Conservation (phyloP, 164 flowering plant genomes). For the Litsea cubeba region DNA sequence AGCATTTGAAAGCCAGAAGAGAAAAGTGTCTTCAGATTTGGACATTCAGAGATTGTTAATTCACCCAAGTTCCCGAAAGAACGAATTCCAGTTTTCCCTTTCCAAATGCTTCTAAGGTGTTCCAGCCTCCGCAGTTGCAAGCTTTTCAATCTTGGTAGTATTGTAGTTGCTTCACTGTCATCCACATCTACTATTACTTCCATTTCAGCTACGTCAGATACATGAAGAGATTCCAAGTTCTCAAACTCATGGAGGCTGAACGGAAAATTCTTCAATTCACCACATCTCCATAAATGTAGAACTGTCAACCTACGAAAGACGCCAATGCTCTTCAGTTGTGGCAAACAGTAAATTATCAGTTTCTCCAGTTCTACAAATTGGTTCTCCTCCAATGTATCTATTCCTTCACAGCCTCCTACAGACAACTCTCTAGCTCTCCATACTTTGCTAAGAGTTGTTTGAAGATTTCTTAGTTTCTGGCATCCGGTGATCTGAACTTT, state of each 20-base stretch:
- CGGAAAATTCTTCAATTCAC: not conserved
- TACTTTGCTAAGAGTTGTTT: not conserved
- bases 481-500: not conserved
- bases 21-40: constrained; percentile 1
- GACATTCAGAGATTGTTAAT: not conserved
- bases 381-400: not conserved
- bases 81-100: not conserved
- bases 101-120: not conserved
- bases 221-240: not conserved
- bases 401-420: constrained; percentile 1
- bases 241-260: not conserved
- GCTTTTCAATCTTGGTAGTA: not conserved
- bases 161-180: not conserved
- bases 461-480: not conserved
- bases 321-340: not conserved
- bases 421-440: not conserved
- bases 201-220: not conserved
- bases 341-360: not conserved
- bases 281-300: constrained; percentile 2
- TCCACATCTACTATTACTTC: not conserved
- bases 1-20: constrained; percentile 3
- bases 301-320: not conserved
- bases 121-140: not conserved
- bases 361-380: not conserved
- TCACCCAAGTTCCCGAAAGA: not conserved